A percentile compares a stretch with the other conserved stretches of the same genome.
phyloP scores from a whole-genome alignment of 202 grass and related monocot genomes.

The Hordeum pubiflorum region DNA sequence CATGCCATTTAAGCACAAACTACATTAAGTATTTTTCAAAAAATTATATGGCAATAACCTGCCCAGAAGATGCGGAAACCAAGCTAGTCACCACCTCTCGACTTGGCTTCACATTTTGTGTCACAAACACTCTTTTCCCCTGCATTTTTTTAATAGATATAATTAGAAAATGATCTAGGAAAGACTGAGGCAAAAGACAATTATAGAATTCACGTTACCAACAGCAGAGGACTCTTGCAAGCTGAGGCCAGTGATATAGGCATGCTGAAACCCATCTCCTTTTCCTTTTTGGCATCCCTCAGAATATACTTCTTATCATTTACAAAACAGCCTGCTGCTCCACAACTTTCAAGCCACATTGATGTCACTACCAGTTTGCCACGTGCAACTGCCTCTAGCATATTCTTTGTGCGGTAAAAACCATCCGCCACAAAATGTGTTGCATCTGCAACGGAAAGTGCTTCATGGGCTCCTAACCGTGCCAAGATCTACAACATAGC shows the following conservation, averaged over 20 bases:
- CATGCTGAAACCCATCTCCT: slow-evolving; percentile 82
- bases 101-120: slow-evolving; percentile 71
- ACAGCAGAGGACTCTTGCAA: slow-evolving; percentile 62
- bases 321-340: slow-evolving; percentile 62
- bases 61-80: slow-evolving; percentile 59
- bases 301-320: slow-evolving; percentile 85
- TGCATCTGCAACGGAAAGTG: slow-evolving; percentile 63
- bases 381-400: slow-evolving; percentile 83
- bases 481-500: slow-evolving; percentile 55
- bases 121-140: slow-evolving; percentile 73
- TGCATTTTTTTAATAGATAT: slow-evolving; percentile 29
- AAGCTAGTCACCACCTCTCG: slow-evolving; percentile 54
- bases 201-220: slow-evolving; percentile 39
- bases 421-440: slow-evolving; percentile 85
- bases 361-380: slow-evolving; percentile 78
- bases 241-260: slow-evolving; percentile 60
- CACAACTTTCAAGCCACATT: slow-evolving; percentile 84
- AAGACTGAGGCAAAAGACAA: background rate
- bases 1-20: slow-evolving; percentile 21
- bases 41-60: slow-evolving; percentile 40
- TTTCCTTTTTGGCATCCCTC: slow-evolving; percentile 87
- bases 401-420: slow-evolving; percentile 88
- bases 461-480: slow-evolving; percentile 55
- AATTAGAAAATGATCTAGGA: background rate
- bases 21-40: slow-evolving; percentile 11